These are phyloP conservation scores for Botrytis paeoniae DNA, from an alignment of 2,329 filamentous ascomycete species.

Conservation along the genomic window DNA sequence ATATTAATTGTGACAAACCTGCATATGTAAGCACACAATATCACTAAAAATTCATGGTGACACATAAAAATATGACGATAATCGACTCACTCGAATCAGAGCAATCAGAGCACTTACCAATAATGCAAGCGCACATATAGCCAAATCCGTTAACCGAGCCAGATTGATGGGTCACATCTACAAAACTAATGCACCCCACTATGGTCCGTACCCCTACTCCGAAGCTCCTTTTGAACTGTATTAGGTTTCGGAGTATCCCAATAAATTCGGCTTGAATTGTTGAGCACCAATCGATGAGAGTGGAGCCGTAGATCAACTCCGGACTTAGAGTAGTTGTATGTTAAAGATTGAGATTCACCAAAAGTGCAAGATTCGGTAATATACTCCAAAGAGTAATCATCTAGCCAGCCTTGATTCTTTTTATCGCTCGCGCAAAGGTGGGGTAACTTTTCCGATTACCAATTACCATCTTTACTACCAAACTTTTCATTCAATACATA, in stretches of 20 bases:
- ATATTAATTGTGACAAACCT: background rate
- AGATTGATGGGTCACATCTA: slow-evolving; percentile 10
- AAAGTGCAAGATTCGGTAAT: background rate
- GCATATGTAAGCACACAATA: background rate
- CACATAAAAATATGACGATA: background rate
- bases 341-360: slow-evolving; percentile 1
- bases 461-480: background rate
- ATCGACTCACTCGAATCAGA: background rate
- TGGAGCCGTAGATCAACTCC: background rate
- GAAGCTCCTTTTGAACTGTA: slow-evolving; percentile 6
- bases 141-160: background rate
- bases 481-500: background rate
- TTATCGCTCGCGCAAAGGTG: background rate
- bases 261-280: background rate
- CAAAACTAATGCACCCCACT: slow-evolving; percentile 13
- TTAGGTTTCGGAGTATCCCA: background rate
- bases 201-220: background rate
- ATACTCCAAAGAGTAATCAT: background rate
- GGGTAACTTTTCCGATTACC: background rate
- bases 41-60: background rate
- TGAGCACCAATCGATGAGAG: background rate
- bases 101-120: background rate
- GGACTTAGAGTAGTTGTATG: background rate
- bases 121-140: background rate
- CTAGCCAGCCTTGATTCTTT: background rate